phyloP scores from a whole-genome alignment of 2,329 filamentous ascomycete genomes.

The Trichoderma sp. region DNA sequence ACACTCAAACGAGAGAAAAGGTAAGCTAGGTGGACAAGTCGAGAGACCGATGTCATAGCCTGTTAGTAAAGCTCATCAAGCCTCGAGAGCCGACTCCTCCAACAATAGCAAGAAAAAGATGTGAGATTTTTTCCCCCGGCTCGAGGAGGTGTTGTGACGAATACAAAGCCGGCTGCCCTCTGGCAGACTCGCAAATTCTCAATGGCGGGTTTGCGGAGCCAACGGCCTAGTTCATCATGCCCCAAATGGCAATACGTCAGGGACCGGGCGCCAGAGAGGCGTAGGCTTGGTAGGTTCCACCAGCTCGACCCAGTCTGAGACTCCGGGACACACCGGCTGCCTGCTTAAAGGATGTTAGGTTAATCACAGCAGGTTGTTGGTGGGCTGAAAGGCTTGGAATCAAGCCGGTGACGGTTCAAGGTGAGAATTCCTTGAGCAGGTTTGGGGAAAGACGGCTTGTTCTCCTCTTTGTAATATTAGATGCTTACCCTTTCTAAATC shows the following conservation, averaged over 20 bases:
- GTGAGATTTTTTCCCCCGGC: background rate
- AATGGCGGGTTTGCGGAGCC: slow-evolving; percentile 13
- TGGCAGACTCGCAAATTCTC: slow-evolving; percentile 12
- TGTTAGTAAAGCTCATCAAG: background rate
- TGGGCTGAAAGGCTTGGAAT: background rate
- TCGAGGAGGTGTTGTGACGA: slow-evolving; percentile 1
- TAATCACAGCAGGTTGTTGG: background rate
- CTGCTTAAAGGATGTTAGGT: slow-evolving; percentile 1
- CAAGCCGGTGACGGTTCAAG: background rate
- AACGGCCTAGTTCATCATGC: slow-evolving; percentile 9
- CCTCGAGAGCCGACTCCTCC: background rate
- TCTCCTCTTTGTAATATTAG: background rate
- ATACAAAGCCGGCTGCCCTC: background rate
- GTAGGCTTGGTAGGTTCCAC: slow-evolving; percentile 19
- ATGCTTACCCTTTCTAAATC: slow-evolving; percentile 13
- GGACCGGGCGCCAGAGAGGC: slow-evolving; percentile 13
- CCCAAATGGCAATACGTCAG: slow-evolving; percentile 19
- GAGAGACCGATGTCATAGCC: background rate
- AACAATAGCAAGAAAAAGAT: background rate
- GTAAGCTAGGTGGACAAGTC: background rate
- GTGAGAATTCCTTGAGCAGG: background rate
- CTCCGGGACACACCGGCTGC: background rate
- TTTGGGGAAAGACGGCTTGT: background rate
- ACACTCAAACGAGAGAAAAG: background rate
- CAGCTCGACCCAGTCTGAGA: background rate